A percentile compares a stretch with the other conserved stretches of the same genome.
Conservation (phyloP, 2,329 filamentous ascomycete genomes). For the Calonectria hongkongensis region DNA sequence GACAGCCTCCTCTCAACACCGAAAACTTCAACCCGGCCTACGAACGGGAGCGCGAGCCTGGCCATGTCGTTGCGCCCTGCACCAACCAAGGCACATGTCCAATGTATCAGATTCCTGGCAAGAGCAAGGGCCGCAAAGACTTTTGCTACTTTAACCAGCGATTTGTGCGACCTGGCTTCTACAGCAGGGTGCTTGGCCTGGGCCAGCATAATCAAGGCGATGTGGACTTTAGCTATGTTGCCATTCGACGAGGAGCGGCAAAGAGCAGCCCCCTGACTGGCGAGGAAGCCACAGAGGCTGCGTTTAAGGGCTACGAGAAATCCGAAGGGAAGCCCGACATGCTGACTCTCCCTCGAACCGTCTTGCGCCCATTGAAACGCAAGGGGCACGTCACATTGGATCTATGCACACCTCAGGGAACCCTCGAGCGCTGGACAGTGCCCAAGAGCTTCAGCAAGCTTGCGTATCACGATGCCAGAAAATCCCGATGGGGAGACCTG, state of each 20-base stretch:
- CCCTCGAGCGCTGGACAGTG: slow-evolving; percentile 94
- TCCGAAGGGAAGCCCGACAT: slow-evolving; percentile 68
- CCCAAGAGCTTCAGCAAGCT: slow-evolving; percentile 86
- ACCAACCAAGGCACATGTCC: slow-evolving; percentile 93
- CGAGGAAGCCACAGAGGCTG: slow-evolving; percentile 75
- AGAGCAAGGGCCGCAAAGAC: slow-evolving; percentile 85
- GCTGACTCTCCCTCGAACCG: slow-evolving; percentile 84
- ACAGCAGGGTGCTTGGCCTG: slow-evolving; percentile 84
- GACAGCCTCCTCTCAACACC: slow-evolving; percentile 57
- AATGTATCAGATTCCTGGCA: slow-evolving; percentile 86
- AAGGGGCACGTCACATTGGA: slow-evolving; percentile 92
- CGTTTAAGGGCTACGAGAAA: slow-evolving; percentile 83
- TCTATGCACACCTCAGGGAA: slow-evolving; percentile 89
- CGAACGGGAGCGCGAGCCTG: slow-evolving; percentile 71
- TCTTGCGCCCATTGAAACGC: slow-evolving; percentile 90
- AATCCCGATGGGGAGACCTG: slow-evolving; percentile 92
- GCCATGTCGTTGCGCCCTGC: slow-evolving; percentile 84
- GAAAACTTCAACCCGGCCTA: slow-evolving; percentile 64
- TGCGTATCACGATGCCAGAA: slow-evolving; percentile 94
- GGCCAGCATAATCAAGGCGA: slow-evolving; percentile 89
- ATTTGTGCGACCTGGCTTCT: slow-evolving; percentile 87
- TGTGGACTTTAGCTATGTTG: slow-evolving; percentile 91
- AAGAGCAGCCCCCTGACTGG: slow-evolving; percentile 65
- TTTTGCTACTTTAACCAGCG: slow-evolving; percentile 94
- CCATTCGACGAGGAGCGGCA: slow-evolving; percentile 83